Base-by-base conservation (phyloP, 768 basidiomycete species). In the Termitomyces sp. region DNA sequence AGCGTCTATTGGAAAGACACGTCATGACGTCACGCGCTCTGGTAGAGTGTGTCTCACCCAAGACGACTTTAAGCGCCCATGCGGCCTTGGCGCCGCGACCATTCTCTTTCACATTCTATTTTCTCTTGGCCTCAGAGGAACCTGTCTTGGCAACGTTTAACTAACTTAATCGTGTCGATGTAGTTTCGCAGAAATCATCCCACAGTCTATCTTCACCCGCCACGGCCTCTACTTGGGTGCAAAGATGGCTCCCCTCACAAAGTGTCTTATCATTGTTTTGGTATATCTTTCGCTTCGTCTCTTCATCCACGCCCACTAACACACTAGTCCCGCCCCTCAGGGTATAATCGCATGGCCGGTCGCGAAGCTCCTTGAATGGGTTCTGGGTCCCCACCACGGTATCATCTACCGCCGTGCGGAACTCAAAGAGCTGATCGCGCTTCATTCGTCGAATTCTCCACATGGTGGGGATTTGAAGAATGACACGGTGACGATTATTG, bases 151-250 rank as follows among this genome's bases (percentile, higher is more conserved):
- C 12, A 10, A 19, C 17, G 31, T 21, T 11, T 8, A 14, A 38
- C 19, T 41, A 21, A 50, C 40, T 10, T 2, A 14, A 45, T 26
- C 14, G 0, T 26, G 31, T 9, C 5, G 12, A 63, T 12, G 28
- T 35, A 94, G 91, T 57, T 95, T 94, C 68, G 75, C 92, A 26
- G 92, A 95, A 73, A 91, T 95, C 60, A 94, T 95, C 59, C 93
- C 93, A 0, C 93, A 96, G 66, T 91, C 90, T 1, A 75, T 95
- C n/a, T 96, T 91, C 70, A 91, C 91, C 21, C 87, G 93, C 38
- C 87, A 93, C 74, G 94, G 94, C 21, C 79, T 95, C 5, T 90
- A 87, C 63, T 81, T 96, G 46, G 92, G 93, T 37, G 91, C 92
- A 9, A 89, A 90, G 65, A 89, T 56, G 87, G 92, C 87, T 0